Evolutionary conservation across 805 yeast genomes (phyloP), one percentile per base, ranked within the genome.

Genomic region (Candida argentea): DNA sequence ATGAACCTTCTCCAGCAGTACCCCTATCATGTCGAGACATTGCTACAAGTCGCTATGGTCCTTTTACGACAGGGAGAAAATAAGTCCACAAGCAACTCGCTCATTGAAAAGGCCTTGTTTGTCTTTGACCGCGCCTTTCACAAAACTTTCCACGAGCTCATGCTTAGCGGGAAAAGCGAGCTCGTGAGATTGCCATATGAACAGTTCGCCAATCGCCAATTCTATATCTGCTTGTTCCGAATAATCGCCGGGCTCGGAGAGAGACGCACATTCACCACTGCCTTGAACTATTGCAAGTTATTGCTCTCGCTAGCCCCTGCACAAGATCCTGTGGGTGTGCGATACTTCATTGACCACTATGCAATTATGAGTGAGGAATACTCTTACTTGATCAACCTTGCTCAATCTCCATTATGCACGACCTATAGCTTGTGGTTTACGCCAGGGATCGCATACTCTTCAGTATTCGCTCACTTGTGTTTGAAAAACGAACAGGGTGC

Each of bases 271-370:
- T 74, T 70, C 43, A 67, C 56, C 33, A 85, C 95, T 0, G 94
- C 94, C 1, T 65, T 82, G 24, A 71, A 73, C 23, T 85, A 77
- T 58, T 70, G 81, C 41, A 84, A 82, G 46, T 59, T 77, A 5
- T 57, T 85, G 27, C 58, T 81, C 36, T 70, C 86, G 2, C 55
- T 86, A 17, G 62, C 72, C 20, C 94, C 94, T 1, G 65, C 74
- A 2, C 82, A 78, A 32, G 95, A 86, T 56, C 94, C 94, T 2
- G 57, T 77, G 29, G 94, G 94, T 14, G 85, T 79, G 8, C 65
- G 94, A 37, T 77, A 78, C 44, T 81, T 84, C 48, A 74, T 86
- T 39, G 95, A 86, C 47, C 76, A 70, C 44, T 85, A 81, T 44
- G 76, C 89, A 3, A 55, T 82, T 3, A 56, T 73, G 52, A 61